Evolutionary conservation across 2,329 filamentous ascomycete species (phyloP).

Genomic region (Aspergillus fijiensis): DNA sequence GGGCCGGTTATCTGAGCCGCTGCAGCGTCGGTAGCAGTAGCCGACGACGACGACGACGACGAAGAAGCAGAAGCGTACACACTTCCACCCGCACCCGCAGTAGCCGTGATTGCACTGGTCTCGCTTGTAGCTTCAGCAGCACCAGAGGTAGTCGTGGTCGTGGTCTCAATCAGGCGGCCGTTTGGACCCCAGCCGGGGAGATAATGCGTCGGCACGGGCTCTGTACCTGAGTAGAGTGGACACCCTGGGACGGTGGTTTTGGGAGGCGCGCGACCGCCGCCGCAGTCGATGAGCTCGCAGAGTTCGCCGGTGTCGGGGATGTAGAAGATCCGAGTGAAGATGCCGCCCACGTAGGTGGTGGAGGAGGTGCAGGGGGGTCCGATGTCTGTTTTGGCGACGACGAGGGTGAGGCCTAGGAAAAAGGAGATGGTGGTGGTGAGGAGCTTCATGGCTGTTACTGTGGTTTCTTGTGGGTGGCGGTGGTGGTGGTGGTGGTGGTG

Average conservation of each 20-base stretch:
- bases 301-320: slow-evolving; percentile 64
- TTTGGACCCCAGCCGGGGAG: slow-evolving; percentile 3
- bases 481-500: too few species aligned
- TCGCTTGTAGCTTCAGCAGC: background rate
- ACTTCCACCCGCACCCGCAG: background rate
- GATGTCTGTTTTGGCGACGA: slow-evolving; percentile 26
- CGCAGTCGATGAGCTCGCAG: slow-evolving; percentile 65
- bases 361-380: slow-evolving; percentile 26
- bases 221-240: slow-evolving; percentile 26
- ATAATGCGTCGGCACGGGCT: slow-evolving; percentile 11
- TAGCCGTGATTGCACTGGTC: background rate
- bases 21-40: background rate
- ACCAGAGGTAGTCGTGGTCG: background rate
- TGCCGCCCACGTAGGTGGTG: slow-evolving; percentile 26
- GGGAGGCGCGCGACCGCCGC: slow-evolving; percentile 64
- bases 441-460: slow-evolving; percentile 22
- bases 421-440: slow-evolving; percentile 8
- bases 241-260: slow-evolving; percentile 66
- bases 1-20: background rate
- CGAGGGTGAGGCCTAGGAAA: slow-evolving; percentile 20
- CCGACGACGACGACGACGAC: too few species aligned
- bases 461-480: background rate
- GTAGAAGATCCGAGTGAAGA: slow-evolving; percentile 50
- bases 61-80: background rate
- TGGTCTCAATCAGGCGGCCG: background rate